phyloP scores from a whole-genome alignment of 306 rosid genomes.

The Cajanus cajan region DNA sequence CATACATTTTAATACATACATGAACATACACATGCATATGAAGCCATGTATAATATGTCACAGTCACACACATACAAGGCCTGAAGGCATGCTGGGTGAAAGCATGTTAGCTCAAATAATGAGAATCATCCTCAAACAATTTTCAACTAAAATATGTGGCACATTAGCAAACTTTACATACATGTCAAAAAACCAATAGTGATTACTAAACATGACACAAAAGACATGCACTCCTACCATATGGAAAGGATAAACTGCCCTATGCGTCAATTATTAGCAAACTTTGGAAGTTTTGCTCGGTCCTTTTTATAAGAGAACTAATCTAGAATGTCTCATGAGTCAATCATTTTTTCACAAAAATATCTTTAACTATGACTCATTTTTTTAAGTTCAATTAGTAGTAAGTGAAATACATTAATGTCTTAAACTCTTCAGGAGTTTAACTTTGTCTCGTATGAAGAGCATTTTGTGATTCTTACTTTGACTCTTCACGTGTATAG shows the following conservation, averaged over 20 bases:
- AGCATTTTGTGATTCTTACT: too few species aligned
- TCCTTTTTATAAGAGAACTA: too few species aligned
- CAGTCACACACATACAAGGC: not conserved
- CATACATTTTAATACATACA: not conserved
- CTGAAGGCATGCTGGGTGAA: constrained; percentile 11
- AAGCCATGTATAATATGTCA: not conserved
- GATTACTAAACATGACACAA: not conserved
- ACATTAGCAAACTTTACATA: not conserved
- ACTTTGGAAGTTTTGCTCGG: too few species aligned
- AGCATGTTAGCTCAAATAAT: not conserved
- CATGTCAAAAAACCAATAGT: not conserved
- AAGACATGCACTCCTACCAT: not conserved
- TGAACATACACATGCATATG: not conserved
- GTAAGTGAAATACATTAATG: too few species aligned
- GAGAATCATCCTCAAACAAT: not conserved
- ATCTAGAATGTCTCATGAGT: too few species aligned
- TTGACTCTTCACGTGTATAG: too few species aligned
- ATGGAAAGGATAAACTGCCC: not conserved
- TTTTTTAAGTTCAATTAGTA: too few species aligned
- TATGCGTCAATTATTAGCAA: too few species aligned
- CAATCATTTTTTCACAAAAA: too few species aligned
- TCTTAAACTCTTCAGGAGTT: too few species aligned
- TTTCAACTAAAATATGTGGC: not conserved
- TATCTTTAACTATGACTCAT: too few species aligned
- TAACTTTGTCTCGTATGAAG: too few species aligned